phyloP scores from a whole-genome alignment of 2,329 filamentous ascomycete species.

The Thelonectria discophora region DNA sequence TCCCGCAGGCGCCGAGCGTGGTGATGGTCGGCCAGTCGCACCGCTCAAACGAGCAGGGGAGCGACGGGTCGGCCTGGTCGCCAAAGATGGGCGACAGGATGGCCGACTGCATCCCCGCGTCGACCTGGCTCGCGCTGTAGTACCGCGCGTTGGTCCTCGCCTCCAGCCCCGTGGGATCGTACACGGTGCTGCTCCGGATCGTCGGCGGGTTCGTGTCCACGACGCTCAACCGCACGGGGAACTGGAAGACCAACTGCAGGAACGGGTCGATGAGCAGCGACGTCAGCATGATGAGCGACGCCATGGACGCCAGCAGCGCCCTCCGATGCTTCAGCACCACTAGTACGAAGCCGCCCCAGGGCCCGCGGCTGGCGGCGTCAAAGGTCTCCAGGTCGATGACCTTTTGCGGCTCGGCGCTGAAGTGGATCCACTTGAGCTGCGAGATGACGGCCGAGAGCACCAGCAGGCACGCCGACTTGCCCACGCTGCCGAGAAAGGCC shows the following conservation, averaged over 20 bases:
- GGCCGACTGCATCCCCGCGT: background rate
- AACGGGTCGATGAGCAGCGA: constrained; percentile 3
- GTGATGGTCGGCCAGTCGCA: constrained; percentile 14
- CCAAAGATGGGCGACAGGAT: constrained; percentile 8
- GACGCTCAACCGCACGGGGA: background rate
- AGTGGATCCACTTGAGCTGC: constrained; percentile 6
- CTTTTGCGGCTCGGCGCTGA: background rate
- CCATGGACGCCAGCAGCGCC: background rate
- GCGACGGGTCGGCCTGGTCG: no score
- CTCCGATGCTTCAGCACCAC: background rate
- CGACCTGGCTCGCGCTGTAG: background rate
- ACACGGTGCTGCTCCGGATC: background rate
- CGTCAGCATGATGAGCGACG: background rate
- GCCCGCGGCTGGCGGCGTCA: constrained; percentile 8
- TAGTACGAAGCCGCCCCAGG: background rate
- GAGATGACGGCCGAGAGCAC: background rate
- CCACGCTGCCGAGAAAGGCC: background rate
- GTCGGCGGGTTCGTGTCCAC: background rate
- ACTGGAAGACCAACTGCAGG: constrained; percentile 6
- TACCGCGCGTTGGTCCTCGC: background rate
- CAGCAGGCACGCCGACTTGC: constrained; percentile 10
- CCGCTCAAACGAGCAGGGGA: constrained; percentile 4
- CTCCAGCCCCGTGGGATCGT: background rate
- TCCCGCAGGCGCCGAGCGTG: constrained; percentile 2
- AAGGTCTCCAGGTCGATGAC: constrained; percentile 7